Base-by-base conservation (phyloP, 2,329 filamentous ascomycete genomes). In the Alternaria sp. region DNA sequence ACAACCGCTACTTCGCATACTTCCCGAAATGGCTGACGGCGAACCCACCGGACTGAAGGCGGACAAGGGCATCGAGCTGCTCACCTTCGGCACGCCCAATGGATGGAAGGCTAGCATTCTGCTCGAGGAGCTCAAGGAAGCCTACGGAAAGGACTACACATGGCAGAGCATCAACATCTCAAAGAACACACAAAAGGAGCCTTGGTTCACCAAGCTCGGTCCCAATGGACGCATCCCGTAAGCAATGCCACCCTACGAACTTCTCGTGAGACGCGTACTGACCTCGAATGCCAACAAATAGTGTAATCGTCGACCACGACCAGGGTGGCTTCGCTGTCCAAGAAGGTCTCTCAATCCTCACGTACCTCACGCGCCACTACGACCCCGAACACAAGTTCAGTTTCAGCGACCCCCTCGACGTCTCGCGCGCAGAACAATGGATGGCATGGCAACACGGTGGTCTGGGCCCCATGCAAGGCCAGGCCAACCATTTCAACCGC, bases 81-180 rank as follows among this genome's bases (percentile, higher is more conserved):
- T 91, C 30, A 90, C 88, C 0, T 86, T 82, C 66, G 81, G 83
- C 46, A 83, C 81, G 7, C 81, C 81, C 30, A 83, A 83, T 71
- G 81, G 81, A 71, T 80, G 82, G 79, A 90, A 91, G 74, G 83
- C 81, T 30, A 86, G 83, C 61, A 87, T 91, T 66, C 71, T 90
- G 19, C 84, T 91, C 43, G 89, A 91, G 74, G 89, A 91, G 79
- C 81, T 91, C 54, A 89, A 88, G 70, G 88, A 85, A n/a, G 86
- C 86, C 12, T 91, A 91, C 65, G 87, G 87, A 56, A 76, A 68
- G 61, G 81, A 86, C 13, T 91, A 90, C 78, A 86, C 86, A 5
- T 85, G 79, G 70, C 88, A 90, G 69, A 71, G 74, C 59, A 83
- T 91, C 76, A 83, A 89, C 78, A 90, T 79, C 23, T 71, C 73